Base-by-base conservation (phyloP, 768 basidiomycete genomes). In the Dendrothele bispora region DNA sequence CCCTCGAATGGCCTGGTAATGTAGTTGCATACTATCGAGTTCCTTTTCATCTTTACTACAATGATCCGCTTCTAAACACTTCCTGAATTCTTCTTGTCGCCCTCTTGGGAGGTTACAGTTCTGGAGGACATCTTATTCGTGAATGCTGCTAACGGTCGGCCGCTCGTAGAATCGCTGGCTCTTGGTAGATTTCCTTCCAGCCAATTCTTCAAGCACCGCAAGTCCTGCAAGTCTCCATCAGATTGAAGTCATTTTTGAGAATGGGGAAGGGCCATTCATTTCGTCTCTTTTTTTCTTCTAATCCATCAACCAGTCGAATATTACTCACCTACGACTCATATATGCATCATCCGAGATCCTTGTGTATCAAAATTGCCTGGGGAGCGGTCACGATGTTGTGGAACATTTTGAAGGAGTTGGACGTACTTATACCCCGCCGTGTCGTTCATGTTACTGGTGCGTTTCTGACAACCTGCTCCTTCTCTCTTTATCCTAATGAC, bases 301-400 rank as follows among this genome's bases (percentile, higher is more conserved):
- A 18, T 28, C 18, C 45, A 10, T 28, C 8, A 26, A 15, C 42
- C 27, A 94, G 93, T 95, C 47, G 91, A 93, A 63, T 95, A 95
- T 57, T 90, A 84, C 55, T 94, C 92, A 0, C 86, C 91, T 0
- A 77, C 77, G 12, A 95, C 91, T 2, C 83, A 85, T 53, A 72
- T 94, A 0, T 90, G 86, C 56, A 93, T 95, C 59, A 79, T 95
- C 35, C 86, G 92, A 34, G 88, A 92, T 24, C 85, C 86, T 24
- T 73, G 93, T 43, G 89, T 91, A 41, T 87, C 58, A 78, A 76
- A 4, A 78, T 87, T 29, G 86, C 88, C 0, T 91, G 89, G 88
- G 91, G 81, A 0, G 88, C 83, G 0, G 58, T 91, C 17, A 89
- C 88, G 0, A 67, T 94, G 14, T 60, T 95, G 39, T n/a, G n/a